Conservation (phyloP, 2,329 filamentous ascomycete genomes). For the Epichloe elymi region DNA sequence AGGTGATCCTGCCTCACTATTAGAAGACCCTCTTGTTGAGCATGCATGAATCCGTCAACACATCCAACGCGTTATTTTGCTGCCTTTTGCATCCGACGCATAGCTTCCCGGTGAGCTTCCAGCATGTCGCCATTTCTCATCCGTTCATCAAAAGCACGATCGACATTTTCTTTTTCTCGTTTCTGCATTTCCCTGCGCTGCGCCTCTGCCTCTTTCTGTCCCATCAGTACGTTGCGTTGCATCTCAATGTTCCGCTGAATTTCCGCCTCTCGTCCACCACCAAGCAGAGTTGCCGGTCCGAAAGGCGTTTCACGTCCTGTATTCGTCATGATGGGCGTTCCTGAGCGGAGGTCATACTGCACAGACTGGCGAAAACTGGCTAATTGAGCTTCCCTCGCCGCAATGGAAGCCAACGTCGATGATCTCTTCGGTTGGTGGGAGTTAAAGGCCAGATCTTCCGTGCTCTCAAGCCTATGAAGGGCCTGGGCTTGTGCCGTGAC, state of each 20-base stretch:
- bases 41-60: neutral
- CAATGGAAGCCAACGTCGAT: slow-evolving; percentile 27
- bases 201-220: slow-evolving; percentile 50
- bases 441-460: slow-evolving; percentile 31
- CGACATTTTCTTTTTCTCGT: slow-evolving; percentile 41
- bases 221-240: slow-evolving; percentile 42
- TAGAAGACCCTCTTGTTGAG: neutral
- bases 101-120: slow-evolving; percentile 63
- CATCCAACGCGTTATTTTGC: neutral
- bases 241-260: slow-evolving; percentile 37
- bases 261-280: slow-evolving; percentile 24
- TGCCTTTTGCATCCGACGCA: slow-evolving; percentile 60
- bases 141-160: slow-evolving; percentile 54
- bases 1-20: neutral
- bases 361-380: slow-evolving; percentile 55
- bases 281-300: slow-evolving; percentile 19
- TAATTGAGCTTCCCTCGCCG: slow-evolving; percentile 44
- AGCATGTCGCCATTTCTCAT: slow-evolving; percentile 67
- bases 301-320: slow-evolving; percentile 27
- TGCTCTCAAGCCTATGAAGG: slow-evolving; percentile 13
- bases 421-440: slow-evolving; percentile 41
- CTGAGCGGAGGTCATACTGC: slow-evolving; percentile 43
- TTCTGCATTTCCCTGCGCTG: slow-evolving; percentile 45
- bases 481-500: slow-evolving; percentile 8
- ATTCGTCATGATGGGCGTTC: slow-evolving; percentile 20